These are phyloP conservation scores for Neurospora sp. DNA, from an alignment of 495 filamentous ascomycete species.

Conservation along the genomic window DNA sequence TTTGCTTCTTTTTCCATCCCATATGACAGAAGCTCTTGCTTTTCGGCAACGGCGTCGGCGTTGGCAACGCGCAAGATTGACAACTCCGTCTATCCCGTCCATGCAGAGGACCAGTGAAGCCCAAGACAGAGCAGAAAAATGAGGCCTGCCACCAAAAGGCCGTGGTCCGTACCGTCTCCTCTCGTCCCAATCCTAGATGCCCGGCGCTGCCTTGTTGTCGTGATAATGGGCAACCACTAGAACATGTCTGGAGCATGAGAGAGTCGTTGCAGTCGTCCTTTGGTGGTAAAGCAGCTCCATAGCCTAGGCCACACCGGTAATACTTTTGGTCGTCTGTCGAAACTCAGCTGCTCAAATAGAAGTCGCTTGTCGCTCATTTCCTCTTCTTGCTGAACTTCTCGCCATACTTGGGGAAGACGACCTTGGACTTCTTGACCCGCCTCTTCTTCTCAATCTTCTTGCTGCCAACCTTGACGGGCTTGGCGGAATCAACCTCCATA, in stretches of 20 bases:
- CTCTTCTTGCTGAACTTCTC: constrained; percentile 34
- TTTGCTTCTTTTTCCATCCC: background rate
- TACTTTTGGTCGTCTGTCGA: background rate
- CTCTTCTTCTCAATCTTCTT: constrained; percentile 37
- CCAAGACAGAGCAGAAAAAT: background rate
- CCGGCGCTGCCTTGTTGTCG: background rate
- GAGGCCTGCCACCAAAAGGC: background rate
- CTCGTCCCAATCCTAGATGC: background rate
- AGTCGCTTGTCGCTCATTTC: constrained; percentile 18
- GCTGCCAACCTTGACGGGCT: constrained; percentile 19
- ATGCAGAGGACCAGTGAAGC: background rate
- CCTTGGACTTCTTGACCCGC: constrained; percentile 37
- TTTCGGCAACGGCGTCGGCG: background rate
- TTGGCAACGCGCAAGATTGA: background rate
- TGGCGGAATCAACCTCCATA: constrained; percentile 41
- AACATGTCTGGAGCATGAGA: background rate
- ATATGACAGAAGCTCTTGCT: background rate
- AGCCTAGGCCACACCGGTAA: background rate
- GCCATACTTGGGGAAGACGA: constrained; percentile 43
- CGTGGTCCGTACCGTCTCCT: background rate
- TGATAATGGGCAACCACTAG: background rate
- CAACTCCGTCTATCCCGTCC: background rate
- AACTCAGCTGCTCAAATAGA: background rate
- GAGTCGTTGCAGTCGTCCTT: background rate
- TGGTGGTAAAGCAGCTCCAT: background rate